These are phyloP conservation scores for Asterochloris erici DNA, from an alignment of 139 green algal species.

Conservation along the genomic window DNA sequence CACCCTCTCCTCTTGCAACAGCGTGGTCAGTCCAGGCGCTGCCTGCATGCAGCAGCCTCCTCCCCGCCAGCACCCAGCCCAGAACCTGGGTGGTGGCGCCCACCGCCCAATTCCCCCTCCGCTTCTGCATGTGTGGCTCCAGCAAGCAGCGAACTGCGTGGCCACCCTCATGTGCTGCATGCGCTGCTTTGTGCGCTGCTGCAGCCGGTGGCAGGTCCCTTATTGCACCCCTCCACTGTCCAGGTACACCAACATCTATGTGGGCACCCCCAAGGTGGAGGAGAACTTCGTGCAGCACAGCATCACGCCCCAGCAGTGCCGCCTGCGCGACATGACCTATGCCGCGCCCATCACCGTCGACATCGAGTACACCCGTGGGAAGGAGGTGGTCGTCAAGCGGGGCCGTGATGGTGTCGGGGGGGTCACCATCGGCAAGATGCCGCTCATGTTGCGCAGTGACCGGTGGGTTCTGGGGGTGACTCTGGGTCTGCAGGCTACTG, in stretches of 20 bases:
- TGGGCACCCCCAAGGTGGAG: slow-evolving; percentile 86
- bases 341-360: slow-evolving; percentile 95
- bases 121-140: no score
- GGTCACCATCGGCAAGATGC: slow-evolving; percentile 91
- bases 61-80: no score
- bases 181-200: no score
- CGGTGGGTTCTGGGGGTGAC: slow-evolving; percentile 42
- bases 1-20: no score
- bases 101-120: no score
- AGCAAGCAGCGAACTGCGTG: no score
- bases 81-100: no score
- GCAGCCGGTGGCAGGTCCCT: no score
- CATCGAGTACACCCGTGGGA: slow-evolving; percentile 96
- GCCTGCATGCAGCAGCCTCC: no score
- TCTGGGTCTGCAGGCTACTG: no score
- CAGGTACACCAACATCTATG: slow-evolving; percentile 92
- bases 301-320: slow-evolving; percentile 97
- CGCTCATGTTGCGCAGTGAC: slow-evolving; percentile 95
- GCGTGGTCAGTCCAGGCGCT: no score
- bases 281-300: slow-evolving; percentile 83
- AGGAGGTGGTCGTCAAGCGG: slow-evolving; percentile 83
- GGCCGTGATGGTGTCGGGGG: slow-evolving; percentile 72
- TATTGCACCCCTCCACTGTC: neutral
- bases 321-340: slow-evolving; percentile 95
- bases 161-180: no score